Evolutionary conservation across 140 eudicot genomes (phyloP).

Genomic region (Senecio squalidus): DNA sequence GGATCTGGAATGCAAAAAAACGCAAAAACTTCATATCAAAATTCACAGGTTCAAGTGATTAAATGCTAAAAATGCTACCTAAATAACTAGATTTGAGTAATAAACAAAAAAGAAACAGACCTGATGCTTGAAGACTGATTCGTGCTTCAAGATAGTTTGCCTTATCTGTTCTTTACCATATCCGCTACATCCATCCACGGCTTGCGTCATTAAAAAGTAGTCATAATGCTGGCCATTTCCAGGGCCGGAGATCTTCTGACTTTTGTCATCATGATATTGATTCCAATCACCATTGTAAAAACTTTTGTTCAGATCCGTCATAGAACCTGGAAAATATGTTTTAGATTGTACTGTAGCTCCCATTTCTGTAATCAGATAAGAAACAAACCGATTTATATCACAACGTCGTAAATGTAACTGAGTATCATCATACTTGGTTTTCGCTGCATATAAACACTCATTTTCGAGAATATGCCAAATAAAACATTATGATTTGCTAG

Average conservation of each 20-base stretch:
- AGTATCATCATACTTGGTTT: not conserved
- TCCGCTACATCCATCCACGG: conserved; percentile 31
- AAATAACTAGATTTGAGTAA: conserved; percentile 1
- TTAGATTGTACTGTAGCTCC: conserved; percentile 57
- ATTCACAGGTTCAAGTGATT: conserved; percentile 2
- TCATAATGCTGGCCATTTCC: conserved; percentile 29
- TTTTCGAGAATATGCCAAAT: not conserved
- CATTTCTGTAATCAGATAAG: conserved; percentile 58
- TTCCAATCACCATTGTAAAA: conserved; percentile 39
- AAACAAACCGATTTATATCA: conserved; percentile 11
- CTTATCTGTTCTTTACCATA: conserved; percentile 41
- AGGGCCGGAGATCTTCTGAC: conserved; percentile 12
- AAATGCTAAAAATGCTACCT: not conserved
- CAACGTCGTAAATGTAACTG: not conserved
- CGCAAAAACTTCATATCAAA: not conserved
- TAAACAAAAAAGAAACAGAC: conserved; percentile 16
- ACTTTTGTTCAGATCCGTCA: conserved; percentile 35
- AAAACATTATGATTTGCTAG: not conserved
- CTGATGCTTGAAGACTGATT: conserved; percentile 66
- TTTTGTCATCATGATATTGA: conserved; percentile 36
- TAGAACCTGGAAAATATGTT: conserved; percentile 40
- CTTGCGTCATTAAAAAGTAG: conserved; percentile 25
- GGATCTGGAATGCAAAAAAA: conserved; percentile 43
- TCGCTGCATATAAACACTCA: not conserved
- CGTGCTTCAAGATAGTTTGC: conserved; percentile 68